A percentile compares a stretch with the other conserved stretches of the same genome.
phyloP scores from a whole-genome alignment of 148 eudicot genomes.

The Vaccinium myrtillus region DNA sequence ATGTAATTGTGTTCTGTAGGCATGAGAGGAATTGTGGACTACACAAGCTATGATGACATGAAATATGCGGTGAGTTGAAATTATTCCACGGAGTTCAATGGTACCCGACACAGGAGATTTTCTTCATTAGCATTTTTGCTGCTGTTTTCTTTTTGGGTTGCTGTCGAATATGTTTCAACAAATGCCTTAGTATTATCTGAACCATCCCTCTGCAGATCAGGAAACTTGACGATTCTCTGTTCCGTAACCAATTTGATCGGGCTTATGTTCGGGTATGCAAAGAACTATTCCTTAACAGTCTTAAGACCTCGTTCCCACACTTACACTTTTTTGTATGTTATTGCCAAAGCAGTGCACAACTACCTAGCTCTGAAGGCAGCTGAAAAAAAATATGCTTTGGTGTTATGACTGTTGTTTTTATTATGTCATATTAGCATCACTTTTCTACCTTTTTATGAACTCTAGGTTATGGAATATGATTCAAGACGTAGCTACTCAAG shows the following conservation, averaged over 20 bases:
- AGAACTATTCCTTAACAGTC: not conserved
- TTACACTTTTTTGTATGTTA: not conserved
- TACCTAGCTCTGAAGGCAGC: not conserved
- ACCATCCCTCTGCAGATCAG: constrained; percentile 47
- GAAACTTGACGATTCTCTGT: constrained; percentile 81
- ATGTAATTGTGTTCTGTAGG: constrained; percentile 38
- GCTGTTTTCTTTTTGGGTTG: not conserved
- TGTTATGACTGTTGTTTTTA: not conserved
- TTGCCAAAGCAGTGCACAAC: not conserved
- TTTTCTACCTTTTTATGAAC: not conserved
- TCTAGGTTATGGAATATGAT: constrained; percentile 60
- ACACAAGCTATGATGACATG: constrained; percentile 78
- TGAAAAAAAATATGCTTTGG: not conserved
- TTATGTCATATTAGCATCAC: not conserved
- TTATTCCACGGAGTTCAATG: not conserved
- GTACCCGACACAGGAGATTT: not conserved
- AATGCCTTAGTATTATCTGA: not conserved
- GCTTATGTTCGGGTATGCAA: constrained; percentile 62
- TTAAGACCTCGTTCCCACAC: not conserved
- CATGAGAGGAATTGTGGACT: constrained; percentile 73
- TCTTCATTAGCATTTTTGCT: not conserved
- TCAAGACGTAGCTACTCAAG: constrained; percentile 50
- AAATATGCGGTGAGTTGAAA: constrained; percentile 67
- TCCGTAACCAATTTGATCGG: constrained; percentile 62
- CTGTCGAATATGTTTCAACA: not conserved